Evolutionary conservation across 805 yeast species (phyloP).

Genomic region (Candida chilensis): DNA sequence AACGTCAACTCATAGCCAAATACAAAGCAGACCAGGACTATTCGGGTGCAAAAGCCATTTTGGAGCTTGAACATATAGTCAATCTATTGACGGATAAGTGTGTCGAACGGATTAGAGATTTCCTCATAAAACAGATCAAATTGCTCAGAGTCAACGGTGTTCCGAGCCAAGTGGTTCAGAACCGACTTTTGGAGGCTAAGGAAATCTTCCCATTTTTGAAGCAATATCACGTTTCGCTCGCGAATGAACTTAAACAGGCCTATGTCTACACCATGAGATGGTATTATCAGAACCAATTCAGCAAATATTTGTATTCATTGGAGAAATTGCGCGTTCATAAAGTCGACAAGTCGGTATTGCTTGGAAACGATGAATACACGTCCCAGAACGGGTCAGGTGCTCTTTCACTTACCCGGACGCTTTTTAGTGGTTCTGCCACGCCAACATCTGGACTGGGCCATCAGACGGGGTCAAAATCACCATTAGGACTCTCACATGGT

Average conservation of each 20-base stretch:
- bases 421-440: too few species aligned
- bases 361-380: slow-evolving; percentile 31
- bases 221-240: slow-evolving; percentile 48
- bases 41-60: slow-evolving; percentile 14
- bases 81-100: slow-evolving; percentile 50
- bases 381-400: too few species aligned
- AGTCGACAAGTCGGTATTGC: slow-evolving; percentile 46
- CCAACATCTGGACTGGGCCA: slow-evolving; percentile 1
- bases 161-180: slow-evolving; percentile 71
- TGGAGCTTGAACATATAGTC: slow-evolving; percentile 25
- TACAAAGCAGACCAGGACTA: slow-evolving; percentile 16
- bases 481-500: background rate
- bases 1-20: slow-evolving; percentile 41
- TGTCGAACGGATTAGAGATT: slow-evolving; percentile 70
- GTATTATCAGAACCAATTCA: slow-evolving; percentile 80
- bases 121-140: slow-evolving; percentile 55
- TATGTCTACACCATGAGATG: slow-evolving; percentile 85
- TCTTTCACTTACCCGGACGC: too few species aligned
- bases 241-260: slow-evolving; percentile 67
- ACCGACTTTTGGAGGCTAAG: slow-evolving; percentile 49
- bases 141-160: slow-evolving; percentile 52
- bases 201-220: slow-evolving; percentile 53
- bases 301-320: slow-evolving; percentile 64
- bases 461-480: slow-evolving; percentile 1
- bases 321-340: slow-evolving; percentile 49